A percentile compares a stretch with the other conserved stretches of the same genome.
phyloP scores from a whole-genome alignment of 768 basidiomycete genomes.

The Porphyrellus cyaneotinctus region DNA sequence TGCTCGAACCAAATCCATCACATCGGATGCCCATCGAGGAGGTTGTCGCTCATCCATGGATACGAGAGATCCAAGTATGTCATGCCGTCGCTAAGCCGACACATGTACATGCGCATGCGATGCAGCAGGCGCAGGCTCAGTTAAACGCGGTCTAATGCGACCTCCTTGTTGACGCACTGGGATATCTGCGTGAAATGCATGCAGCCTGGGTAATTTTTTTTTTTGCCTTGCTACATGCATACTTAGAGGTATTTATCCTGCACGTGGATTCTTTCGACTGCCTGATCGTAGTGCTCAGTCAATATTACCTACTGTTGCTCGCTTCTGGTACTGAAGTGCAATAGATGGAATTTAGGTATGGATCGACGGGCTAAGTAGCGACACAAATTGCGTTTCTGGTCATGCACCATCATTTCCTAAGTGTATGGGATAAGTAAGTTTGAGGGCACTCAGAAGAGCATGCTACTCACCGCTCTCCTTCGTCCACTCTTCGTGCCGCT shows the following conservation, averaged over 20 bases:
- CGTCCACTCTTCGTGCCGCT: constrained; percentile 80
- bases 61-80: constrained; percentile 80
- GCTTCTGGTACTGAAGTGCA: constrained; percentile 3
- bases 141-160: constrained; percentile 15
- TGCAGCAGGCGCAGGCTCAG: constrained; percentile 54
- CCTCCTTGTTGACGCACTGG: not conserved
- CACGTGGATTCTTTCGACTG: constrained; percentile 5
- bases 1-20: constrained; percentile 94
- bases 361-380: constrained; percentile 4
- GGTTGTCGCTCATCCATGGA: constrained; percentile 73
- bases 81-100: constrained; percentile 56
- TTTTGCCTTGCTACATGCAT: constrained; percentile 2
- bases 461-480: constrained; percentile 65
- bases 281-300: constrained; percentile 18
- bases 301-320: constrained; percentile 17
- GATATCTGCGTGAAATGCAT: not conserved
- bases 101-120: constrained; percentile 70
- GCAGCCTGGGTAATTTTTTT: constrained; percentile 2
- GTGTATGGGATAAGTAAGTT: not conserved
- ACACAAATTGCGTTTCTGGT: constrained; percentile 1
- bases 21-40: constrained; percentile 74
- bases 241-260: constrained; percentile 22
- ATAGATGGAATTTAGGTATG: constrained; percentile 7
- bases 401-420: constrained; percentile 33
- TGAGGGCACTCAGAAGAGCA: not conserved